Base-by-base conservation (phyloP, 2,329 filamentous ascomycete species). In the Xylariaceae sp. region DNA sequence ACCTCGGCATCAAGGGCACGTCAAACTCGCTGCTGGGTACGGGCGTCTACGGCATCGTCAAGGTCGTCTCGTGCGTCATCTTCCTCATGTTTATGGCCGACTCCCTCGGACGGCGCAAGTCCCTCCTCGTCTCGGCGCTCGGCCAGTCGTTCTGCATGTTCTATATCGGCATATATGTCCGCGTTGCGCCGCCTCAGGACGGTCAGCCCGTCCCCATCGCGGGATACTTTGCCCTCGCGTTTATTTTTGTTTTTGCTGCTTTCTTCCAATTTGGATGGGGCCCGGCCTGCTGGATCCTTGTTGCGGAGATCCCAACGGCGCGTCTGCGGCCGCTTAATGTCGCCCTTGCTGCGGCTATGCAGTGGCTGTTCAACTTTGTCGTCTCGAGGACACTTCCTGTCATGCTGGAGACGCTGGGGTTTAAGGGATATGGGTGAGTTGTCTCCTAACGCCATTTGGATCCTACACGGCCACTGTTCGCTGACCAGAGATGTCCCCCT, bases 251-350 rank as follows among this genome's bases (percentile, higher is more conserved):
- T 15, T 89, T 88, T 66, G 86, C 85, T 0, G 81, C 79, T 1
- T 85, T 84, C 74, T 88, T 88, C 77, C 82, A 86, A 62, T 82
- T 83, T 59, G 81, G 81, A 3, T 88, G 85, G 85, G 85, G 85
- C 0, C 83, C 83, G 0, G 83, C 84, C 15, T 86, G 83, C 73
- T 88, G 85, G 85, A 73, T 73, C 64, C 82, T 87, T 63, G 80
- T 87, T 2, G 82, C 81, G 3, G 86, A 88, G 71, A 88, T 88
- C 63, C 85, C 85, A 0, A 82, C 83, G 3, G 82, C 83, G 0
- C 77, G 86, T 15, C 65, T 74, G n/a, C 67, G 71, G 7, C 70
- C 69, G 3, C 66, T 73, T 58, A 87, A 86, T 64, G 84, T 87
- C 30, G 78, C 83, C 2, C 76, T 86, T 52, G 83, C 80, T 0